phyloP scores from a whole-genome alignment of 2,329 filamentous ascomycete species.

The Cercospora sp. region DNA sequence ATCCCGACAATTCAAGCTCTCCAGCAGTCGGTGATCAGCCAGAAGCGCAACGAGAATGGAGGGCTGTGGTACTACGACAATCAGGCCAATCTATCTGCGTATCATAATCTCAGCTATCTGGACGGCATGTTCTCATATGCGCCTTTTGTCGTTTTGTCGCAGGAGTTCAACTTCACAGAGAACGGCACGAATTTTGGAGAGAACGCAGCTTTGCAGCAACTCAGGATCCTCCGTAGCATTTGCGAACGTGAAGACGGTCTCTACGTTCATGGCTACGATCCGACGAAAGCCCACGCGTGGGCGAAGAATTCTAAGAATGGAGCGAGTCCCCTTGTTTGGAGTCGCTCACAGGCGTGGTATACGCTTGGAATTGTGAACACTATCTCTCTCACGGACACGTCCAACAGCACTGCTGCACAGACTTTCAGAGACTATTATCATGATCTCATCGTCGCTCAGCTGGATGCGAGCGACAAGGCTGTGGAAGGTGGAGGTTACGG shows the following conservation, averaged over 20 bases:
- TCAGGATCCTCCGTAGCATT: conserved; percentile 49
- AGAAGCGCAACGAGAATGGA: conserved; percentile 35
- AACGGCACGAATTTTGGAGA: conserved; percentile 24
- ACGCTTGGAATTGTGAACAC: conserved; percentile 54
- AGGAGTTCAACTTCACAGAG: conserved; percentile 7
- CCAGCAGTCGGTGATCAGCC: conserved; percentile 32
- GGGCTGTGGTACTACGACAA: conserved; percentile 42
- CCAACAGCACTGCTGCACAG: conserved; percentile 25
- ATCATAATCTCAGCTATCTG: conserved; percentile 56
- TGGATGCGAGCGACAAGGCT: conserved; percentile 41
- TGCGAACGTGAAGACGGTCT: conserved; percentile 47
- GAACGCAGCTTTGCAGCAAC: conserved; percentile 41
- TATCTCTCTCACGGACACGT: conserved; percentile 44
- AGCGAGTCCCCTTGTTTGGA: conserved; percentile 56
- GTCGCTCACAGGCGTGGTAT: conserved; percentile 58
- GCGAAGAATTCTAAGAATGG: conserved; percentile 52
- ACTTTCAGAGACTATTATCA: conserved; percentile 43
- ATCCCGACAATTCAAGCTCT: conserved; percentile 26
- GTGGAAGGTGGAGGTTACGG: conserved; percentile 36
- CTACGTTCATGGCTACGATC: conserved; percentile 58
- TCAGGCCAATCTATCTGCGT: conserved; percentile 34
- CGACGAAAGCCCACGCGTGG: conserved; percentile 52
- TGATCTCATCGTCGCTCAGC: conserved; percentile 44
- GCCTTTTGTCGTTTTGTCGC: conserved; percentile 45
- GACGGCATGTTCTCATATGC: conserved; percentile 56